Evolutionary conservation across 495 filamentous ascomycete genomes (phyloP).

Genomic region (Filosporella fistucella): DNA sequence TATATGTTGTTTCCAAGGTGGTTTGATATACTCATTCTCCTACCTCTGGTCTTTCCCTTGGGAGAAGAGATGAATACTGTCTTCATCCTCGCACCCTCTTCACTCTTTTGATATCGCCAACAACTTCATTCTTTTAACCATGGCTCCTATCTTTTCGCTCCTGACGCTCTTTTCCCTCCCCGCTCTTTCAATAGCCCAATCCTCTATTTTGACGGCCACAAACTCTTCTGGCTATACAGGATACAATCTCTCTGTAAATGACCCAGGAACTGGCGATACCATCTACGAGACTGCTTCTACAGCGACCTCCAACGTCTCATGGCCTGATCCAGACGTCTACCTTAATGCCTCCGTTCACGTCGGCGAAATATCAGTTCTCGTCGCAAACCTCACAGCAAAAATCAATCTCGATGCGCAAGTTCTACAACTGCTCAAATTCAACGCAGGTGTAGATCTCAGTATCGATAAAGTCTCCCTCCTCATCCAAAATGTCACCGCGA

Average conservation of each 20-base stretch:
- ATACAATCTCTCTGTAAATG: slow-evolving; percentile 43
- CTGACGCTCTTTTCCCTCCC: slow-evolving; percentile 15
- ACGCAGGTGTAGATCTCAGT: slow-evolving; percentile 48
- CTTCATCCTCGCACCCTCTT: too few species aligned
- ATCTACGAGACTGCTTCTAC: slow-evolving; percentile 49
- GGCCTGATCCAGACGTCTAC: slow-evolving; percentile 47
- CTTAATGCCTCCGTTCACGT: slow-evolving; percentile 50
- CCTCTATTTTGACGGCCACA: neutral
- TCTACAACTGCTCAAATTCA: slow-evolving; percentile 49
- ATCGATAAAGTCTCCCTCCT: slow-evolving; percentile 46
- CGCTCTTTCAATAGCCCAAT: slow-evolving; percentile 12
- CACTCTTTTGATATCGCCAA: too few species aligned
- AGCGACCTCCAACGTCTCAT: slow-evolving; percentile 26
- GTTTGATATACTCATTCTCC: too few species aligned
- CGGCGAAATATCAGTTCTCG: slow-evolving; percentile 45
- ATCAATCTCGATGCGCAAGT: slow-evolving; percentile 56
- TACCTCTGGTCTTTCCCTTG: too few species aligned
- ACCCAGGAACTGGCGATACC: slow-evolving; percentile 39
- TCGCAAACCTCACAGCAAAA: slow-evolving; percentile 54
- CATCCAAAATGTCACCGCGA: slow-evolving; percentile 52
- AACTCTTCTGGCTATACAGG: slow-evolving; percentile 52
- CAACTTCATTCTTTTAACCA: too few species aligned
- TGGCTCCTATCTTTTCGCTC: too few species aligned
- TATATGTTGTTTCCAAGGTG: too few species aligned
- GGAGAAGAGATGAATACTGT: too few species aligned